phyloP scores from a whole-genome alignment of 768 basidiomycete genomes.

The Hemileccinum impolitum region DNA sequence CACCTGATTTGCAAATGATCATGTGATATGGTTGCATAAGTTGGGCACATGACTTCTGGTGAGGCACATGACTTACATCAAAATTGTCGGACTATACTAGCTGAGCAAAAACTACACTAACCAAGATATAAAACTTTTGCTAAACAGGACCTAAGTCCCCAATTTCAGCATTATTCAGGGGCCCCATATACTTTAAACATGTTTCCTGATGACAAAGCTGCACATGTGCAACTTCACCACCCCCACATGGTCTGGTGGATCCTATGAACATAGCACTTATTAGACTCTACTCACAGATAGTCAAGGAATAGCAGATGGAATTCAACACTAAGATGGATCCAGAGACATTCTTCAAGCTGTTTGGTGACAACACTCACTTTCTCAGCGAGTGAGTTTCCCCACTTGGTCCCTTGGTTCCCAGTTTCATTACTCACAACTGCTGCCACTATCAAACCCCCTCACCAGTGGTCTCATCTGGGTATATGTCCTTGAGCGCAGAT shows the following conservation, averaged over 20 bases:
- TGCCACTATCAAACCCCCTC: constrained; percentile 1
- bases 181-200: background rate
- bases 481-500: constrained; percentile 79
- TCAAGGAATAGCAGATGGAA: constrained; percentile 87
- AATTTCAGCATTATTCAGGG: constrained; percentile 5
- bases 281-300: constrained; percentile 49
- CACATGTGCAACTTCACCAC: constrained; percentile 6
- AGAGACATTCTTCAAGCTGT: constrained; percentile 73
- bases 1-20: too few relatives aligned
- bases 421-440: constrained; percentile 5
- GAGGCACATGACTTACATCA: too few relatives aligned
- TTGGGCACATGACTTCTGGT: too few relatives aligned
- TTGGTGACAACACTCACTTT: constrained; percentile 71
- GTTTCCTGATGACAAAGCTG: background rate
- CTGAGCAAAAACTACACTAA: too few relatives aligned
- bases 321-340: constrained; percentile 82
- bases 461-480: constrained; percentile 85
- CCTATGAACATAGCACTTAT: constrained; percentile 13
- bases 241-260: constrained; percentile 13
- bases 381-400: constrained; percentile 65
- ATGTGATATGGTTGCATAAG: too few relatives aligned
- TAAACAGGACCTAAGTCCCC: too few relatives aligned
- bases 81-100: too few relatives aligned
- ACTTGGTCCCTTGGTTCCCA: background rate
- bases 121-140: too few relatives aligned